Conservation (phyloP, 2,329 filamentous ascomycete species). For the Fusarium torreyae region DNA sequence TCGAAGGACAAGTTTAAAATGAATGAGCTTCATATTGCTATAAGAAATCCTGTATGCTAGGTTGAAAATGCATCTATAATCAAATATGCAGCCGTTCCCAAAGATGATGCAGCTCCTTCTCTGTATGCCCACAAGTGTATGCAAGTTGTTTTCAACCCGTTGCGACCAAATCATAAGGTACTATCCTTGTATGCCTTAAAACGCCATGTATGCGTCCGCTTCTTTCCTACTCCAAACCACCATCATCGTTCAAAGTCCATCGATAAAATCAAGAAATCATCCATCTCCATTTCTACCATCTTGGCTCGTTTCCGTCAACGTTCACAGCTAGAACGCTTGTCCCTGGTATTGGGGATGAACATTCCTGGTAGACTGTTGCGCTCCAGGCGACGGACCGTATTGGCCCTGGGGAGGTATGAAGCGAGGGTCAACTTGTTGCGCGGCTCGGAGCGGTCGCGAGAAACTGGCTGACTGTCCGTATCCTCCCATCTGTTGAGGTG, state of each 20-base stretch:
- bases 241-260: slow-evolving; percentile 26
- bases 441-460: slow-evolving; percentile 53
- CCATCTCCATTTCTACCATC: background rate
- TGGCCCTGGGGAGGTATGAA: slow-evolving; percentile 53
- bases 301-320: background rate
- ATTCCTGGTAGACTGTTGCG: slow-evolving; percentile 40
- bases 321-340: slow-evolving; percentile 53
- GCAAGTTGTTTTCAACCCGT: slow-evolving; percentile 32
- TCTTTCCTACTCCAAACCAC: slow-evolving; percentile 32
- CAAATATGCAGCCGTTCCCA: slow-evolving; percentile 9
- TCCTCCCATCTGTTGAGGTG: slow-evolving; percentile 41
- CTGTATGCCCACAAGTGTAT: slow-evolving; percentile 30
- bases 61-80: slow-evolving; percentile 27
- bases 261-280: slow-evolving; percentile 1
- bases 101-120: slow-evolving; percentile 29
- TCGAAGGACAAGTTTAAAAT: no score
- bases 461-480: slow-evolving; percentile 49
- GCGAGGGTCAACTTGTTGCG: slow-evolving; percentile 49
- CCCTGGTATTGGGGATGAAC: slow-evolving; percentile 55
- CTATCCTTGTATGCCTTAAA: slow-evolving; percentile 28
- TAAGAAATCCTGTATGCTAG: background rate
- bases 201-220: slow-evolving; percentile 42
- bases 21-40: no score
- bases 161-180: slow-evolving; percentile 22
- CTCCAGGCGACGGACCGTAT: slow-evolving; percentile 44